Conservation (phyloP, 345 rosid genomes). For the Gossypium turneri region DNA sequence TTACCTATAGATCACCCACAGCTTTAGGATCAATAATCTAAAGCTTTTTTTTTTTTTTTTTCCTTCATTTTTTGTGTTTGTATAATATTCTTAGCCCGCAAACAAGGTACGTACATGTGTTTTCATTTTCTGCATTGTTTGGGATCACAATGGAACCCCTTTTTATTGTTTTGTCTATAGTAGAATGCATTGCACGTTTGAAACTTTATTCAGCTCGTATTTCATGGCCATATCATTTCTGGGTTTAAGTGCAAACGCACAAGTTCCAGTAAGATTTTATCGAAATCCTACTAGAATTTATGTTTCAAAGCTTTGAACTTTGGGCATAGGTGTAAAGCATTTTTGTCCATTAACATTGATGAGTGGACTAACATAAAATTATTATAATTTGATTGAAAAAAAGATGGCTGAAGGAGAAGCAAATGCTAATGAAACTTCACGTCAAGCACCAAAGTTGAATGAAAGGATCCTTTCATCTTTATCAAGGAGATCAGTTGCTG, state of each 20-base stretch:
- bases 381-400: slow-evolving; percentile 13
- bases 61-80: too few species aligned
- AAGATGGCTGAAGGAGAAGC: slow-evolving; percentile 42
- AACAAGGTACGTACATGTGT: slow-evolving; percentile 24
- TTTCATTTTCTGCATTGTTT: slow-evolving; percentile 8
- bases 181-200: slow-evolving; percentile 9
- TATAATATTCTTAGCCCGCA: neutral
- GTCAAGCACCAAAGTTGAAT: slow-evolving; percentile 55
- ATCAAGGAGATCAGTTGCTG: slow-evolving; percentile 92
- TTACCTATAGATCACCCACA: too few species aligned
- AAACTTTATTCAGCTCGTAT: neutral
- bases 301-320: neutral
- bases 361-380: neutral
- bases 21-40: too few species aligned
- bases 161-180: neutral
- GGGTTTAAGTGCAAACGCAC: slow-evolving; percentile 16
- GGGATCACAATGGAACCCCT: neutral
- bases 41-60: too few species aligned
- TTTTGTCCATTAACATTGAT: neutral
- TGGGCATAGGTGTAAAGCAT: neutral
- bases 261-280: neutral
- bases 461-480: slow-evolving; percentile 91
- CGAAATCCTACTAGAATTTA: neutral
- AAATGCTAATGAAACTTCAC: slow-evolving; percentile 18
- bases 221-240: slow-evolving; percentile 6